These are phyloP conservation scores for Fraxinus anomala DNA, from an alignment of 257 asterid genomes.

Conservation along the genomic window DNA sequence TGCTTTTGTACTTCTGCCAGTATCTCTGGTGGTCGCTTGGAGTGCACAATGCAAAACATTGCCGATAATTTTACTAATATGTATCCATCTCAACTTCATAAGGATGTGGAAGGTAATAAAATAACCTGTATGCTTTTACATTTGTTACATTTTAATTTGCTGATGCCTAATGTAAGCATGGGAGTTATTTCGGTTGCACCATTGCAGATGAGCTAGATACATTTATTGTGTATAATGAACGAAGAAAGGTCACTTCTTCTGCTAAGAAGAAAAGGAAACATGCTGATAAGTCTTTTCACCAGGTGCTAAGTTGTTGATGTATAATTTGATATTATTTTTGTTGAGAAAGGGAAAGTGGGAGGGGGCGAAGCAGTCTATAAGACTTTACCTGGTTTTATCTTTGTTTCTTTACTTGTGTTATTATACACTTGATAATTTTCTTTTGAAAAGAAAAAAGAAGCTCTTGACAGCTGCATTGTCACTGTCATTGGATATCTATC, in stretches of 20 bases:
- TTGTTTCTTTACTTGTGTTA: not conserved
- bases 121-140: conserved; percentile 10
- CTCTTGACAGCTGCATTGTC: conserved; percentile 18
- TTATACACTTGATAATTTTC: conserved; percentile 15
- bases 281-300: conserved; percentile 71
- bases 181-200: conserved; percentile 21
- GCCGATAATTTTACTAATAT: conserved; percentile 76
- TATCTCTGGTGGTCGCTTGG: conserved; percentile 94
- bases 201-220: conserved; percentile 84
- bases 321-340: conserved; percentile 17
- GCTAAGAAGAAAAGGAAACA: conserved; percentile 86
- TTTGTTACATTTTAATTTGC: conserved; percentile 17
- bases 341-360: conserved; percentile 14
- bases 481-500: not conserved
- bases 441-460: conserved; percentile 9
- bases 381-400: conserved; percentile 20
- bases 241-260: conserved; percentile 96
- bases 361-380: not conserved
- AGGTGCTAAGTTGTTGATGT: conserved; percentile 53
- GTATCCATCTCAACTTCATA: conserved; percentile 67
- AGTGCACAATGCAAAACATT: conserved; percentile 97
- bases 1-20: conserved; percentile 43
- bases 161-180: conserved; percentile 18
- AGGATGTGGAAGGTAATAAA: conserved; percentile 64
- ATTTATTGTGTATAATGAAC: conserved; percentile 76